A percentile compares a stretch with the other conserved stretches of the same genome.
phyloP scores from a whole-genome alignment of 176 grass and related monocot genomes.

The Bonia amplexicaulis region DNA sequence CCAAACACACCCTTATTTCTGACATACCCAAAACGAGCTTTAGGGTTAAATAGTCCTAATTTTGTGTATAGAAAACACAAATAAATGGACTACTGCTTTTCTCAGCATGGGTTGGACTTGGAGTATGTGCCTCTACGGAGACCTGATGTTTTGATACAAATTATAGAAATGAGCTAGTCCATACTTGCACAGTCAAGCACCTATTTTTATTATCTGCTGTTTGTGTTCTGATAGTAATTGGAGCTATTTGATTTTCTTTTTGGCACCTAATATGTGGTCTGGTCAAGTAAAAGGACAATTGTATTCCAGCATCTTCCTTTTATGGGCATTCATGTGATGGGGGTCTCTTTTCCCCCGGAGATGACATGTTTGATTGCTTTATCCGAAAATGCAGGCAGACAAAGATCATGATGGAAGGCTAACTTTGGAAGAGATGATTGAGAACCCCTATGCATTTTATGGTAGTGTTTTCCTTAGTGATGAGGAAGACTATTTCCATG shows the following conservation, averaged over 20 bases:
- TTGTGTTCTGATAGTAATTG: background rate
- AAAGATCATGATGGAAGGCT: constrained; percentile 64
- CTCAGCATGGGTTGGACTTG: background rate
- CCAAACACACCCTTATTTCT: too few relatives aligned
- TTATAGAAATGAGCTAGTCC: background rate
- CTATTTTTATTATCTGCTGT: constrained; percentile 1
- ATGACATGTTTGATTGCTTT: constrained; percentile 18
- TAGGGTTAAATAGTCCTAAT: background rate
- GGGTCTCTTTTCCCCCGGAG: background rate
- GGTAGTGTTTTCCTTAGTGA: constrained; percentile 66
- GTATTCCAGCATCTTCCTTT: constrained; percentile 5
- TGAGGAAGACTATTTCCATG: constrained; percentile 61
- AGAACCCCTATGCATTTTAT: constrained; percentile 73
- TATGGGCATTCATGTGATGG: background rate
- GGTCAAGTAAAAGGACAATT: background rate
- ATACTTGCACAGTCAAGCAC: background rate
- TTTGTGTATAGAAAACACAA: background rate
- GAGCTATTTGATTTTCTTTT: constrained; percentile 3
- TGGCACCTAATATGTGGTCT: background rate
- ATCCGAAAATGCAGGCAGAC: constrained; percentile 50
- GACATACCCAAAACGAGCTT: background rate
- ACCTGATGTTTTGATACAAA: background rate
- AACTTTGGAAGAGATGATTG: constrained; percentile 70
- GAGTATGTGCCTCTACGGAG: background rate
- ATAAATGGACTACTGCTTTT: background rate